Evolutionary conservation across 495 filamentous ascomycete species (phyloP).

Genomic region (Penicillium coffeae): DNA sequence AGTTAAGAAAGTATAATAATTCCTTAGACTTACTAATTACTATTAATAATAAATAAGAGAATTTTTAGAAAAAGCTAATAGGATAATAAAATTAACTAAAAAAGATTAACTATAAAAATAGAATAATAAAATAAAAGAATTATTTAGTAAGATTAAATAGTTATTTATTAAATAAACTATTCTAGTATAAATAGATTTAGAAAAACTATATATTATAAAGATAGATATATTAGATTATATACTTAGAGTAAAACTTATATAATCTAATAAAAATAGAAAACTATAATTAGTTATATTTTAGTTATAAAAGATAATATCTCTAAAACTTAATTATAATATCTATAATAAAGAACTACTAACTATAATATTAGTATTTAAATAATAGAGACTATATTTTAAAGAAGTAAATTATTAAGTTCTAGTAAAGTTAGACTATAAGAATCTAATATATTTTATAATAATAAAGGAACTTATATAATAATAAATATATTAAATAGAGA

Average conservation of each 20-base stretch:
- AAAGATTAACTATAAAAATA: slow-evolving; percentile 2
- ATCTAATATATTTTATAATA: neutral
- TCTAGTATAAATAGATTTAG: neutral
- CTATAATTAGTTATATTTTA: neutral
- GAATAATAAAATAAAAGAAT: slow-evolving; percentile 1
- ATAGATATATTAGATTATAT: neutral
- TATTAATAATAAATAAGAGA: neutral
- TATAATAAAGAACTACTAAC: slow-evolving; percentile 1
- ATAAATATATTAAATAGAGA: neutral
- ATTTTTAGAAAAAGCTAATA: neutral
- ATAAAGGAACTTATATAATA: neutral
- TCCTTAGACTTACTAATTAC: neutral
- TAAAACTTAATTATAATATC: neutral
- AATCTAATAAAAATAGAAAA: neutral
- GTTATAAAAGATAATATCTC: neutral
- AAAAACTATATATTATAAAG: slow-evolving; percentile 1
- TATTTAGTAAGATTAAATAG: neutral
- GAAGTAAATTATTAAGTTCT: neutral
- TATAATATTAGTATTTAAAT: neutral
- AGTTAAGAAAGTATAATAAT: slow-evolving; percentile 1
- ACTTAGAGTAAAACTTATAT: neutral
- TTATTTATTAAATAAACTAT: neutral
- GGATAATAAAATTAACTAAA: neutral
- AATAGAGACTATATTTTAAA: neutral
- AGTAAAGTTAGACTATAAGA: neutral